Evolutionary conservation across 192 early-diverging fungal species (phyloP), one percentile per base, ranked within the genome.

Genomic region (Allomyces macrogynus): DNA sequence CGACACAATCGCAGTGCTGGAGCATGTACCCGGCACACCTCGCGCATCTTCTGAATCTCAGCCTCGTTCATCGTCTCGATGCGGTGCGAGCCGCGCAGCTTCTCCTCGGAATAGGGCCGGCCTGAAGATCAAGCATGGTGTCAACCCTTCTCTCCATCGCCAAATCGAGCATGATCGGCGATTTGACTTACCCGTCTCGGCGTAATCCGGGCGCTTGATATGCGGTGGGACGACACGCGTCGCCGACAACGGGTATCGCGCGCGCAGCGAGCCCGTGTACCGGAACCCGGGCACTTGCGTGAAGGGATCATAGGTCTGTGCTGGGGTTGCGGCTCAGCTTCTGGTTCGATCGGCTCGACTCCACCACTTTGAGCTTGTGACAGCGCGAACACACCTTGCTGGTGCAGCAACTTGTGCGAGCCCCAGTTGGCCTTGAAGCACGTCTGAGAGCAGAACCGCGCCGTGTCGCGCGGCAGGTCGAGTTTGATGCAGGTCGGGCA

Each of bases 401-500:
- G 26, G 61, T 75, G 74, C 32, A 11, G 54, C 5, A 40, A 26
- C 68, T 79, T 77, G 74, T 78, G 75, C 14, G 25, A 43, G 14
- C 43, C 76, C 88, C 89, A 90, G 76, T 70, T 82, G 11, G 67
- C 60, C 66, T 80, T 83, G 75, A 91, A 91, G 64, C 88, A 89
- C n/a, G 74, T 74, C 71, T 89, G 88, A 24, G 86, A 82, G 72
- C 89, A 91, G 63, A 88, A 91, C 72, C 75, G 85, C 10, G 87
- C 84, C n/a, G 74, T 79, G 7, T 68, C 66, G 16, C 49, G 49
- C 20, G 49, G 49, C n/a, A 91, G 75, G 43, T 68, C 73, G 24
- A 81, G 75, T 67, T 89, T 89, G 40, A 85, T 63, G 69, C 89
- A 91, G 5, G 80, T 89, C n/a, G 89, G 89, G 70, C 89, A 91